Conservation (phyloP, 352 stramenopile genomes). For the Phytophthora sp. region DNA sequence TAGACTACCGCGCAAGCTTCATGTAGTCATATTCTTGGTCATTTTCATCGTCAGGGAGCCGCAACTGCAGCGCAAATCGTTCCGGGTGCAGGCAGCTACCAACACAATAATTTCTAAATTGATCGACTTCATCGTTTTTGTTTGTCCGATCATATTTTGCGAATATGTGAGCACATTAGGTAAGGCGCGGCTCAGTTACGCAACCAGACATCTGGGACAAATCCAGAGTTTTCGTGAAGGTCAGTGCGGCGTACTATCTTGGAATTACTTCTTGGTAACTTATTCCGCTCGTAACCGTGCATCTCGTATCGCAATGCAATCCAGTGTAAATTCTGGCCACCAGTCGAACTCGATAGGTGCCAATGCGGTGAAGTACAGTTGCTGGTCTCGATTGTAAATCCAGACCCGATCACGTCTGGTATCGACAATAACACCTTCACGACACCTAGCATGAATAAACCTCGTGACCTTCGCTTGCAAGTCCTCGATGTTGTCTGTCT, state of each 20-base stretch:
- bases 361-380: constrained; percentile 11
- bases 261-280: too few relatives aligned
- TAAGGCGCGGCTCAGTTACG: too few relatives aligned
- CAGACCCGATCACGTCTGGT: constrained; percentile 23
- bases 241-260: too few relatives aligned
- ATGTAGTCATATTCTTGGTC: background rate
- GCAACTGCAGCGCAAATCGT: too few relatives aligned
- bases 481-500: background rate
- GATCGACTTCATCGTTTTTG: too few relatives aligned
- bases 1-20: background rate
- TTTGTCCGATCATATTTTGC: too few relatives aligned
- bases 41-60: too few relatives aligned
- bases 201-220: too few relatives aligned
- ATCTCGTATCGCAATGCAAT: background rate
- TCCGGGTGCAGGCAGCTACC: too few relatives aligned
- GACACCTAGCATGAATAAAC: constrained; percentile 29
- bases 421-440: constrained; percentile 33
- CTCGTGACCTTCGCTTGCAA: constrained; percentile 1
- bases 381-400: constrained; percentile 27
- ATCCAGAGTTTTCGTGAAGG: too few relatives aligned
- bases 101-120: too few relatives aligned
- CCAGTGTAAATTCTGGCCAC: background rate
- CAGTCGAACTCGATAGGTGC: background rate
- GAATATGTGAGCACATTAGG: too few relatives aligned
- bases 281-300: background rate